Evolutionary conservation across 495 filamentous ascomycete species (phyloP).

Genomic region (Melanomma pulvis-pyrius): DNA sequence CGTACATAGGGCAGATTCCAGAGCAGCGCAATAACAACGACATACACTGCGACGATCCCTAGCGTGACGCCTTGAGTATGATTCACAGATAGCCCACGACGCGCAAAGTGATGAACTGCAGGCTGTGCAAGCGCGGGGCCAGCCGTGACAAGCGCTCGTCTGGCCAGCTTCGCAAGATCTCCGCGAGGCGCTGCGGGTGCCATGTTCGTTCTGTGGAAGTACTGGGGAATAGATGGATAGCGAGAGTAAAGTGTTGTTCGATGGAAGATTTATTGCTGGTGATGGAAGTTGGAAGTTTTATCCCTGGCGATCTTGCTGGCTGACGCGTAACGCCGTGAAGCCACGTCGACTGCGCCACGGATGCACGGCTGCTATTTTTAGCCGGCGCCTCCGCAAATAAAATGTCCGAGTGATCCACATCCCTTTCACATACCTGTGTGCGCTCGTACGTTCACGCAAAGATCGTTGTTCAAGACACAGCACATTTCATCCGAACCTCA

Average conservation of each 20-base stretch:
- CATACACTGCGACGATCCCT: constrained; percentile 68
- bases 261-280: neutral
- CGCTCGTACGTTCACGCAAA: neutral
- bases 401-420: neutral
- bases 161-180: constrained; percentile 25
- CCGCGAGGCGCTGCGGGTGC: constrained; percentile 7
- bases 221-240: neutral
- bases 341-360: neutral
- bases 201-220: constrained; percentile 5
- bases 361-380: neutral
- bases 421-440: neutral
- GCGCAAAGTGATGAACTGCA: constrained; percentile 24
- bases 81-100: constrained; percentile 64
- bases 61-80: constrained; percentile 74
- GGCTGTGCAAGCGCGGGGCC: constrained; percentile 32
- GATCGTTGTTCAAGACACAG: neutral
- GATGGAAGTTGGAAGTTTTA: neutral
- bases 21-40: constrained; percentile 71
- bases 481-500: neutral
- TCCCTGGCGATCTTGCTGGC: neutral
- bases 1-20: constrained; percentile 80
- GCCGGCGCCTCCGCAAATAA: neutral
- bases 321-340: neutral
- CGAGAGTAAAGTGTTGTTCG: neutral
- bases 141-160: constrained; percentile 26